These are phyloP conservation scores for Neurospora hispaniola DNA, from an alignment of 495 filamentous ascomycete genomes.

Conservation along the genomic window DNA sequence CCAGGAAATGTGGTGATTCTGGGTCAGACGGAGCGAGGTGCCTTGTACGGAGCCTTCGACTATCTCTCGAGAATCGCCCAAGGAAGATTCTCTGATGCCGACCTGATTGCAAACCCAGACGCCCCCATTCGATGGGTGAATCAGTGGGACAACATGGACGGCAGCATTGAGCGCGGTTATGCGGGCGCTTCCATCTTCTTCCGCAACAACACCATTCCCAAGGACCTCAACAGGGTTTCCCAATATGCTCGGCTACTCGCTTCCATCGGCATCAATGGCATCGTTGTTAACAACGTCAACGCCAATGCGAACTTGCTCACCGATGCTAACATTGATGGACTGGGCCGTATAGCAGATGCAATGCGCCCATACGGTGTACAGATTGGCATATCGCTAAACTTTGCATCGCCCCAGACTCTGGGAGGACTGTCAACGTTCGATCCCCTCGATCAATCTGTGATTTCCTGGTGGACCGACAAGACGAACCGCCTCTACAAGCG, in stretches of 20 bases:
- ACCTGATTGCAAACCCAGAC: slow-evolving; percentile 45
- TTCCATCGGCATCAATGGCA: slow-evolving; percentile 56
- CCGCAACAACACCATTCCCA: slow-evolving; percentile 37
- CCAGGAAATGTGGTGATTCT: slow-evolving; percentile 44
- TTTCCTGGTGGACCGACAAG: slow-evolving; percentile 50
- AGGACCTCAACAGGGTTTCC: slow-evolving; percentile 46
- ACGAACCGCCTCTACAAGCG: slow-evolving; percentile 47
- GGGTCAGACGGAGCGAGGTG: slow-evolving; percentile 57
- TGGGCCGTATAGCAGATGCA: slow-evolving; percentile 51
- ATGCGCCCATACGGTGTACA: slow-evolving; percentile 59
- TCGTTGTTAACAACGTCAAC: slow-evolving; percentile 67
- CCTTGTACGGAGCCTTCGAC: slow-evolving; percentile 59
- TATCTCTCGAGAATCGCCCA: slow-evolving; percentile 55
- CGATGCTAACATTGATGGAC: slow-evolving; percentile 45
- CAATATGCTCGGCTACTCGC: slow-evolving; percentile 59
- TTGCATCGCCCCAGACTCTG: slow-evolving; percentile 49
- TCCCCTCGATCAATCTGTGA: slow-evolving; percentile 48
- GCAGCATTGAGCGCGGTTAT: slow-evolving; percentile 59
- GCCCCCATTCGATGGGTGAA: slow-evolving; percentile 61
- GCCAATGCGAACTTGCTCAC: slow-evolving; percentile 49
- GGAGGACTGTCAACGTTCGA: slow-evolving; percentile 53
- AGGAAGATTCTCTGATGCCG: slow-evolving; percentile 45
- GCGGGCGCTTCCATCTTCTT: slow-evolving; percentile 65
- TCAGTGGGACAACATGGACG: slow-evolving; percentile 63
- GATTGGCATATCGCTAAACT: slow-evolving; percentile 56